Evolutionary conservation across 2,329 filamentous ascomycete genomes (phyloP), one percentile per base, ranked within the genome.

Genomic region (Pseudogymnoascus sp.): DNA sequence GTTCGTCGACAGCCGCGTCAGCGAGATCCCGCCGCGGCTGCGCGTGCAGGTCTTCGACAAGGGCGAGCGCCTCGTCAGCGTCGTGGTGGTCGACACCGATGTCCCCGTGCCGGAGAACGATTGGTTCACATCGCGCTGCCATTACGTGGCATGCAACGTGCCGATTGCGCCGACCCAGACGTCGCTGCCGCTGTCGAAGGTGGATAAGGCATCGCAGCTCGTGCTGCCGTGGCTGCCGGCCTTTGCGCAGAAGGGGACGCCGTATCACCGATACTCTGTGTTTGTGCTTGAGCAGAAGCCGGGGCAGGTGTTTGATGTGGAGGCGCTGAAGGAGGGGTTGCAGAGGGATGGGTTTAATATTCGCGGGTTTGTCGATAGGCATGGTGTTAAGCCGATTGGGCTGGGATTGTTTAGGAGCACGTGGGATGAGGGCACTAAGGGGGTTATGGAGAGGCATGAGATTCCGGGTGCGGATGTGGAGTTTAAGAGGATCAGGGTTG

Each of bases 371-470:
- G 83, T 87, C 67, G 83, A 86, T 73, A 87, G 86, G 73, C 84
- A 90, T 73, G 76, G 79, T 64, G 78, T 94, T 65, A 82, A 79
- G 64, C 84, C 92, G 6, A 85, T 97, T 64, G 92, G 92, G 47
- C 89, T 91, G 70, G 90, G 86, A 73, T 78, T 99, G 70, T 99
- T 97, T 86, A 86, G 94, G 68, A 88, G 86, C 65, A 79, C 89
- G 67, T 97, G 92, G 91, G 94, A 99, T 75, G 90, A 94, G 65
- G 85, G 84, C 70, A 99, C 90, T 62, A 86, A 84, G n/a, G 86
- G 80, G 60, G 91, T 99, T 66, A 97, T 99, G 93, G 80, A 85
- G 72, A 84, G 90, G 70, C 84, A 89, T 69, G 85, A 84, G 65
- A 80, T 95, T 66, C 82, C 85, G 28, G 91, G 91, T 59, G 86